These are phyloP conservation scores for Saturnispora bothae DNA, from an alignment of 805 yeast species.

Conservation along the genomic window DNA sequence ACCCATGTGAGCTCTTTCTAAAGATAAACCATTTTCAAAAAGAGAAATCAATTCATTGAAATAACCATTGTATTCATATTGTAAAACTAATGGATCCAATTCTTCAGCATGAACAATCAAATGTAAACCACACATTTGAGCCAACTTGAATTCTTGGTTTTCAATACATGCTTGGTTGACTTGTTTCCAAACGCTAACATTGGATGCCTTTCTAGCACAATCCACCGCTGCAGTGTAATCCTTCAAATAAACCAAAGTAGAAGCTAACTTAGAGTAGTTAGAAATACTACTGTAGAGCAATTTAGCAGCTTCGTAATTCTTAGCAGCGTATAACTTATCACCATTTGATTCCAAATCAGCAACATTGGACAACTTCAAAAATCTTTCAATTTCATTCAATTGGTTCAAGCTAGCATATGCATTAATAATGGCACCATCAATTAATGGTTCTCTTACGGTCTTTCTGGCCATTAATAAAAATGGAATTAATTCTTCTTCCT, in stretches of 20 bases:
- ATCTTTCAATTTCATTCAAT: conserved; percentile 70
- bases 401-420: conserved; percentile 74
- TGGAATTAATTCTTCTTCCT: conserved; percentile 83
- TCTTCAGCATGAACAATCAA: conserved; percentile 97
- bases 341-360: conserved; percentile 91
- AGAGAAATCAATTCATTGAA: conserved; percentile 84
- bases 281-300: conserved; percentile 76
- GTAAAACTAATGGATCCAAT: conserved; percentile 74
- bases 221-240: conserved; percentile 97
- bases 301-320: conserved; percentile 89
- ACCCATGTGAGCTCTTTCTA: conserved; percentile 99
- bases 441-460: conserved; percentile 77
- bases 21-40: conserved; percentile 89
- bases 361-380: conserved; percentile 79
- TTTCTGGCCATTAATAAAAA: conserved; percentile 88
- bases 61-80: conserved; percentile 84
- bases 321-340: conserved; percentile 72
- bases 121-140: conserved; percentile 97
- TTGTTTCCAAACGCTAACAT: conserved; percentile 91
- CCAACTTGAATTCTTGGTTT: conserved; percentile 88
- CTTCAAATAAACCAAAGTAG: conserved; percentile 84
- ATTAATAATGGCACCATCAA: conserved; percentile 86
- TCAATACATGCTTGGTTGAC: conserved; percentile 95
- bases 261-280: conserved; percentile 91
- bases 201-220: conserved; percentile 96